Base-by-base conservation (phyloP, 208 protist species). In the Leishmania tarentolae region DNA sequence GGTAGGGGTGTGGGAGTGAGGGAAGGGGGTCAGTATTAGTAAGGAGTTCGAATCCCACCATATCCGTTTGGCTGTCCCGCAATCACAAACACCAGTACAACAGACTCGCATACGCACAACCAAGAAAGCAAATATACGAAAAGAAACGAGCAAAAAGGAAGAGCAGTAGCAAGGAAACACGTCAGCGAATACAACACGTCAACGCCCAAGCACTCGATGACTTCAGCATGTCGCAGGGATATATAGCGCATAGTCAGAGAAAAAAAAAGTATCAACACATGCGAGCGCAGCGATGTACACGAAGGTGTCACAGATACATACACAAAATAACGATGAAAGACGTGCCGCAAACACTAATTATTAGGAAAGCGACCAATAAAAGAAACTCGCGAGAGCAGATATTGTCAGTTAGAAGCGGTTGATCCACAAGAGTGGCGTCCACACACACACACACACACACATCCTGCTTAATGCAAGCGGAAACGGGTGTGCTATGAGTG, bases 321-420 rank as follows among this genome's bases (percentile, higher is more conserved):
- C n/a, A 31, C 17, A 63, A 68, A 40, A 77, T 46, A 78, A 72
- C 19, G 47, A 83, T 59, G 74, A 61, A 65, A 63, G 44, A 50
- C 46, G 46, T 15, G 46, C 31, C 0, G 35, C 11, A 79, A 42
- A 74, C 19, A 53, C n/a, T 31, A 74, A 71, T 17, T n/a, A 52
- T 2, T 35, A 70, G 24, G 28, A 24, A 74, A 44, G 42, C 53
- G 28, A 79, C 42, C 42, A 76, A 47, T n/a, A 24, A 44, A 69
- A 44, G 56, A 50, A 72, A 47, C 5, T 8, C n/a, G 66, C 21
- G 66, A 11, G 5, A 72, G 66, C 24, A 40, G 40, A n/a, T 1
- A 21, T 21, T 37, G 17, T 31, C 21, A 11, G 24, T 5, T 4
- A 72, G 17, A 72, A 19, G 21, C 35, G 13, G 21, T 47, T 42